A percentile compares a stretch with the other conserved stretches of the same genome.
Conservation (phyloP, 2,329 filamentous ascomycete genomes). For the Microcyclospora pomicola region DNA sequence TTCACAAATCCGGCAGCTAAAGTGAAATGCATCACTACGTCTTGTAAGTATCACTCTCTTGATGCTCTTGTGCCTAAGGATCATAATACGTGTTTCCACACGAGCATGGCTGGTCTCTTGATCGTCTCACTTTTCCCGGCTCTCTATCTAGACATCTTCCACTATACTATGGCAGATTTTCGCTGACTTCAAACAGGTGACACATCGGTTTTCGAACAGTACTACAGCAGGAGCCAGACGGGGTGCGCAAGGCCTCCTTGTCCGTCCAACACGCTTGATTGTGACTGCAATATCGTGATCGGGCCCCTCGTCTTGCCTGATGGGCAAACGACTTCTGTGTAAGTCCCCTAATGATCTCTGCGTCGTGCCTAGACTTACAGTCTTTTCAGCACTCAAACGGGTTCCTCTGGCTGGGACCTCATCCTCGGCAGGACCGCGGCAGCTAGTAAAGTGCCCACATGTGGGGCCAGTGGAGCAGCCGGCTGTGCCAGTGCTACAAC, state of each 20-base stretch:
- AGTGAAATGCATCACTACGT: slow-evolving; percentile 11
- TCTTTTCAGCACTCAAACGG: slow-evolving; percentile 7
- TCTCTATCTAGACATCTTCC: no score
- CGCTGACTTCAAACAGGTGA: neutral
- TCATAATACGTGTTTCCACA: no score
- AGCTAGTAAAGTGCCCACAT: slow-evolving; percentile 6
- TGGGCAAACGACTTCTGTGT: slow-evolving; percentile 9
- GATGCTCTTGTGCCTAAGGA: no score
- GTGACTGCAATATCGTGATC: slow-evolving; percentile 12
- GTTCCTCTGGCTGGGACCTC: slow-evolving; percentile 9
- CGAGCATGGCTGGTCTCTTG: no score
- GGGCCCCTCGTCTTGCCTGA: slow-evolving; percentile 8
- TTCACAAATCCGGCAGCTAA: slow-evolving; percentile 8
- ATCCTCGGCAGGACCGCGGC: slow-evolving; percentile 10
- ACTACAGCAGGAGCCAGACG: slow-evolving; percentile 6
- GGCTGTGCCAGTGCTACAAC: slow-evolving; percentile 1
- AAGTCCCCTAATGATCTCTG: slow-evolving; percentile 1
- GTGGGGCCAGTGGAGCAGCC: slow-evolving; percentile 3
- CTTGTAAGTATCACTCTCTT: slow-evolving; percentile 4
- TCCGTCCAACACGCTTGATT: slow-evolving; percentile 11
- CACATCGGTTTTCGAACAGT: slow-evolving; percentile 7
- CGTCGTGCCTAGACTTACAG: no score
- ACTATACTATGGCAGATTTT: no score
- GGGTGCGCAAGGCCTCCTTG: slow-evolving; percentile 9
- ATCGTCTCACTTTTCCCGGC: no score